phyloP scores from a whole-genome alignment of 2,329 filamentous ascomycete genomes.

The Stemphylium beticola region DNA sequence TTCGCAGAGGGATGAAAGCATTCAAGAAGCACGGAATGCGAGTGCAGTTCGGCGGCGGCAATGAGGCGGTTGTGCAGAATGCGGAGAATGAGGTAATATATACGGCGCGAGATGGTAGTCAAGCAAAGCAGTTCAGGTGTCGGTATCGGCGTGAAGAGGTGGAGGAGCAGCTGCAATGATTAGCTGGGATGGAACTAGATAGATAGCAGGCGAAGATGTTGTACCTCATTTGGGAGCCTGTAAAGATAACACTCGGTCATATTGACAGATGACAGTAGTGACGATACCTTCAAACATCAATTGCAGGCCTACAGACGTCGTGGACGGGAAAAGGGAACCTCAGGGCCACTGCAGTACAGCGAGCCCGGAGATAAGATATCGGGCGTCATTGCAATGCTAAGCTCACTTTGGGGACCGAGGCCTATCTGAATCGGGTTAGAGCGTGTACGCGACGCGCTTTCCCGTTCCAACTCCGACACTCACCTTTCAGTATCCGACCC shows the following conservation, averaged over 20 bases:
- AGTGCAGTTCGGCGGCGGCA: constrained; percentile 62
- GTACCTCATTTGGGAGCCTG: constrained; percentile 48
- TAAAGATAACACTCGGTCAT: constrained; percentile 43
- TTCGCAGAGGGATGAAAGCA: constrained; percentile 76
- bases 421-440: constrained; percentile 25
- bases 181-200: constrained; percentile 13
- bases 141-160: constrained; percentile 50
- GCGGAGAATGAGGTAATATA: constrained; percentile 67
- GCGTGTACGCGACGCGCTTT: constrained; percentile 31
- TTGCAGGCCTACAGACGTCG: constrained; percentile 3
- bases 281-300: background rate
- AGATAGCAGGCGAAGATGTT: background rate
- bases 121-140: constrained; percentile 59
- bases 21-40: constrained; percentile 75
- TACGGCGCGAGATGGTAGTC: constrained; percentile 65
- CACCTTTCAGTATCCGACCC: constrained; percentile 16
- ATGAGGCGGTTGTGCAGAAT: constrained; percentile 70
- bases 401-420: constrained; percentile 11
- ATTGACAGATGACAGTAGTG: background rate
- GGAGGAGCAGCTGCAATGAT: constrained; percentile 49
- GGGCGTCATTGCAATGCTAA: constrained; percentile 29
- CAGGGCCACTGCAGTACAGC: background rate
- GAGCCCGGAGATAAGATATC: constrained; percentile 36
- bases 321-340: constrained; percentile 25
- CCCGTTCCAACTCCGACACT: constrained; percentile 30